Base-by-base conservation (phyloP, 2,329 filamentous ascomycete genomes). In the Diaporthe humulicola region DNA sequence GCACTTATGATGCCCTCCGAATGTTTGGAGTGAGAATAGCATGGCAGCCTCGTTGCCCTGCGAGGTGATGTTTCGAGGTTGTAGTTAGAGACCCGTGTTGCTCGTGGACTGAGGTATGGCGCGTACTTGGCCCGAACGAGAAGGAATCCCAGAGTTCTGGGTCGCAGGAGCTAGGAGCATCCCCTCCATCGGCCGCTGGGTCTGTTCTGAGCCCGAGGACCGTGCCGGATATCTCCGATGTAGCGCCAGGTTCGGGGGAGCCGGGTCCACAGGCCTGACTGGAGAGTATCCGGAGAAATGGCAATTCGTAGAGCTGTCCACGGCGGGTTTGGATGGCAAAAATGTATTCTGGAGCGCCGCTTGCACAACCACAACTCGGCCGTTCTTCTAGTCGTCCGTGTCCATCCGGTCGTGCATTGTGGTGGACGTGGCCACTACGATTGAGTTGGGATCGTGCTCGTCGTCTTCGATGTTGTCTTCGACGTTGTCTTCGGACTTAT, bases 361-460 rank as follows among this genome's bases (percentile, higher is more conserved):
- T 19, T 40, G 70, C 30, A 30, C 56, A 36, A 61, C 48, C 45
- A 19, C 19, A 50, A 33, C 70, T 64, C 57, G 56, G 70, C 28
- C 36, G 36, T 33, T 28, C 30, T 36, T 12, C 73, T 76, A 82
- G 77, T 78, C 81, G 73, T 83, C 82, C 66, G 82, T 79, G 15
- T 83, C 82, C 82, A 84, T 83, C 57, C 67, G 58, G 45, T 80
- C 81, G 30, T 72, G 66, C 70, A 81, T 78, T 61, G 81, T 79
- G 33, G 81, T 82, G 74, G 81, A 83, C 17, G 82, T 81, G 12
- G 82, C 82, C 40, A 83, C 73, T 69, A 83, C 82, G 9, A 81
- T 83, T 17, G 76, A 76, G 60, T 76, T 70, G n/a, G 73, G 75
- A 52, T 81, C 78, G 38, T 83, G 81, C 58, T 82, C 81, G 57